Evolutionary conservation across 2,329 filamentous ascomycete genomes (phyloP).

Genomic region (Pezicula carpinea): DNA sequence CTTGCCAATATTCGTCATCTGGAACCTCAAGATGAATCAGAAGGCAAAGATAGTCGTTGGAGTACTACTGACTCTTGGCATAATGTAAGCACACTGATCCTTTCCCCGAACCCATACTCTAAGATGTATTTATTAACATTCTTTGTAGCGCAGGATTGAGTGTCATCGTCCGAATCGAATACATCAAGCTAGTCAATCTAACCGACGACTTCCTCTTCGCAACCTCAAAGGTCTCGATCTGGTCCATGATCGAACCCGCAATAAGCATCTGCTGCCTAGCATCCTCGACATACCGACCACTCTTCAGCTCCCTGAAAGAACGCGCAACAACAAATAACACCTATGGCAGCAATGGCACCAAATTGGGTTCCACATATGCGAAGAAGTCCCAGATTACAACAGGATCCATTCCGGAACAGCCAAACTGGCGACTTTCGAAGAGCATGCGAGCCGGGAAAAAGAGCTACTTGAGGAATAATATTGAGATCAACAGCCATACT

Average conservation of each 20-base stretch:
- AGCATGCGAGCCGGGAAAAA: no score
- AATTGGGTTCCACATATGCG: no score
- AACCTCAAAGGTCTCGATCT: conserved; percentile 13
- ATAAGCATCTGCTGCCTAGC: conserved; percentile 14
- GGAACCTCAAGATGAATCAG: conserved; percentile 13
- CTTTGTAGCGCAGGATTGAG: conserved; percentile 10
- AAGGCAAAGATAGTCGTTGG: conserved; percentile 11
- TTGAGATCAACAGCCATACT: no score
- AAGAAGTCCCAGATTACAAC: no score
- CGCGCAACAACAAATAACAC: background rate
- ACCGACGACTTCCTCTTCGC: conserved; percentile 13
- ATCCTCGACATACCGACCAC: conserved; percentile 10
- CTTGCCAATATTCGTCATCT: conserved; percentile 12
- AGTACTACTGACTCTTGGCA: conserved; percentile 8
- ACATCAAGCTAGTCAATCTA: conserved; percentile 4
- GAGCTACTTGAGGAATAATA: no score
- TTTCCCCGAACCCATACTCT: background rate
- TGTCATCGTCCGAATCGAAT: conserved; percentile 14
- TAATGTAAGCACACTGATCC: conserved; percentile 6
- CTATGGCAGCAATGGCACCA: no score
- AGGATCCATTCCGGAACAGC: no score
- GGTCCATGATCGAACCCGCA: conserved; percentile 16
- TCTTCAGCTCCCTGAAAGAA: conserved; percentile 8
- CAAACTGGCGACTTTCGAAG: no score
- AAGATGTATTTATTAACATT: no score